Conservation (phyloP, 176 grass and related monocot species). For the Calamus simplicifolius region DNA sequence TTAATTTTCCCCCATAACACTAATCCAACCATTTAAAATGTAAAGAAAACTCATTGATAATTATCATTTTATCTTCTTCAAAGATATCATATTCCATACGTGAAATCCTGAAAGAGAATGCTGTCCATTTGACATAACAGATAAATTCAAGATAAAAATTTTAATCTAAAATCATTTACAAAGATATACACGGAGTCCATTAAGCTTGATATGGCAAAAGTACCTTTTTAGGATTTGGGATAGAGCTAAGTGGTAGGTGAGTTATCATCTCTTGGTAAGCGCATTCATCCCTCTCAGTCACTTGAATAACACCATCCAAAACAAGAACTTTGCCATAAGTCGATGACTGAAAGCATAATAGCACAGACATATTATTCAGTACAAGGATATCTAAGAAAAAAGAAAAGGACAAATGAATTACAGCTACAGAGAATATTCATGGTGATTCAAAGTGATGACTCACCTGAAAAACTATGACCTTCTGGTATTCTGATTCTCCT, state of each 20-base stretch:
- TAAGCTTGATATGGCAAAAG: neutral
- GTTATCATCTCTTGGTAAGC: slow-evolving; percentile 98
- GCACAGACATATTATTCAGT: neutral
- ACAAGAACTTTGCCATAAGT: slow-evolving; percentile 94
- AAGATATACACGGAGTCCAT: neutral
- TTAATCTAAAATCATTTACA: neutral
- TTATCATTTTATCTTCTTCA: too few relatives aligned
- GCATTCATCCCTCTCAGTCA: slow-evolving; percentile 85
- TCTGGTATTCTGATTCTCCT: slow-evolving; percentile 84
- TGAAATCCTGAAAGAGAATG: too few relatives aligned
- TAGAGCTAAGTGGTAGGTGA: slow-evolving; percentile 89
- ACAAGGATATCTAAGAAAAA: too few relatives aligned
- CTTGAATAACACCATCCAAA: slow-evolving; percentile 83
- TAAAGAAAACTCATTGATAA: too few relatives aligned
- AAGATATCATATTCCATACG: too few relatives aligned
- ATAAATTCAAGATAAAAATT: too few relatives aligned
- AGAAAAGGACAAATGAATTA: too few relatives aligned
- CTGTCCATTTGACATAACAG: too few relatives aligned
- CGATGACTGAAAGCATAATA: slow-evolving; percentile 41
- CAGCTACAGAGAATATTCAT: too few relatives aligned
- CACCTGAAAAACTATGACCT: slow-evolving; percentile 95
- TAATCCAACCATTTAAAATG: too few relatives aligned
- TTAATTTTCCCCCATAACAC: too few relatives aligned
- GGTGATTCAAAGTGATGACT: neutral
- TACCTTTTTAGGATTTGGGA: slow-evolving; percentile 90